Conservation (phyloP, 768 basidiomycete genomes). For the Leccinum olivaceopallidum region DNA sequence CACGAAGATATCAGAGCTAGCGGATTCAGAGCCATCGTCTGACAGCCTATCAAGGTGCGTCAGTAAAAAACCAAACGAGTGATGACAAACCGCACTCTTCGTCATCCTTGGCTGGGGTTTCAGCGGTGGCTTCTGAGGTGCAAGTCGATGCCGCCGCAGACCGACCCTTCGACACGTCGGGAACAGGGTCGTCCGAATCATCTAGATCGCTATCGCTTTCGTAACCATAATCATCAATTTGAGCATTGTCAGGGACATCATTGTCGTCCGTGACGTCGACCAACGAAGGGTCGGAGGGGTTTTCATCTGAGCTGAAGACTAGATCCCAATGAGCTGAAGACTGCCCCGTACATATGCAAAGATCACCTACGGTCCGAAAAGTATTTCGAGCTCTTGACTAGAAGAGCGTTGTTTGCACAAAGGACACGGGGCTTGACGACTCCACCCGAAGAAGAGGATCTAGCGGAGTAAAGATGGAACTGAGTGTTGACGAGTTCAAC, state of each 20-base stretch:
- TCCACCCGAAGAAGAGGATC: no score
- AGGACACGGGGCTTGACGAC: no score
- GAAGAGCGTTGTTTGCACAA: no score
- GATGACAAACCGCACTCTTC: background rate
- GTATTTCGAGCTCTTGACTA: background rate
- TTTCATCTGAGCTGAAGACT: background rate
- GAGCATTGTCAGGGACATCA: background rate
- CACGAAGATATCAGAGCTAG: no score
- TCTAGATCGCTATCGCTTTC: background rate
- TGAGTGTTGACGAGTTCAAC: no score
- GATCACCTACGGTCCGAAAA: background rate
- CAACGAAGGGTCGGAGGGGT: background rate
- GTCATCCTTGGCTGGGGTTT: background rate
- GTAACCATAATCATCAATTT: background rate
- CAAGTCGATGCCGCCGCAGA: background rate
- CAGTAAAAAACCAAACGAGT: background rate
- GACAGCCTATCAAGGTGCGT: no score
- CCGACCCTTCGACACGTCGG: background rate
- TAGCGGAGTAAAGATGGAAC: no score
- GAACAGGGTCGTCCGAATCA: background rate
- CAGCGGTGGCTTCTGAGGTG: background rate
- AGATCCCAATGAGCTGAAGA: background rate
- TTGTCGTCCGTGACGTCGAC: background rate
- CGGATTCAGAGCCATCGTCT: no score
- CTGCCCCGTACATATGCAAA: background rate